Evolutionary conservation across 768 basidiomycete species (phyloP).

Genomic region (Sarcomyxa edulis): DNA sequence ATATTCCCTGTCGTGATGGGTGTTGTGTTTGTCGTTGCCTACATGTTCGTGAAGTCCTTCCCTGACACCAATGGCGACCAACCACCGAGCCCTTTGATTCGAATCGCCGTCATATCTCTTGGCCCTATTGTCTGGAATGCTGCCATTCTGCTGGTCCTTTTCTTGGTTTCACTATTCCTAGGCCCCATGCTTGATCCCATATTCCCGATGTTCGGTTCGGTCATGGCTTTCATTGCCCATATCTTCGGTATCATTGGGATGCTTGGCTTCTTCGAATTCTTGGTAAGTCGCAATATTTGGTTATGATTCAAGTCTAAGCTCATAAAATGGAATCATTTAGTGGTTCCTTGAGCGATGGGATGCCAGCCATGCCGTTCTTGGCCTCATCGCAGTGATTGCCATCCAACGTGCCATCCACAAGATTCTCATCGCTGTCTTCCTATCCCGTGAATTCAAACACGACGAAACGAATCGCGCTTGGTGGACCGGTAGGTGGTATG

Average conservation of each 20-base stretch:
- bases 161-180: constrained; percentile 87
- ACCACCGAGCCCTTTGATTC: constrained; percentile 81
- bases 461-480: constrained; percentile 98
- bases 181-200: constrained; percentile 84
- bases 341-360: constrained; percentile 97
- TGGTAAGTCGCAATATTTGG: constrained; percentile 50
- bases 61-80: constrained; percentile 51
- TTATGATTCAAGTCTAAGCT: too few relatives aligned
- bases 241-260: constrained; percentile 76
- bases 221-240: constrained; percentile 91
- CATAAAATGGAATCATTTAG: constrained; percentile 36
- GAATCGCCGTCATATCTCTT: constrained; percentile 87
- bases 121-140: constrained; percentile 97
- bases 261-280: constrained; percentile 93
- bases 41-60: constrained; percentile 92
- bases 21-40: constrained; percentile 78
- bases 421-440: constrained; percentile 87
- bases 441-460: constrained; percentile 98
- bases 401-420: constrained; percentile 94
- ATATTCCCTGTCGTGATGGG: constrained; percentile 86
- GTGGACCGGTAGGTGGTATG: constrained; percentile 99
- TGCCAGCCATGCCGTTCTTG: constrained; percentile 87
- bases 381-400: constrained; percentile 84
- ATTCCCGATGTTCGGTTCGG: constrained; percentile 86
- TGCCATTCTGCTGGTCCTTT: constrained; percentile 77